These are phyloP conservation scores for Fusarium devonianum DNA, from an alignment of 2,329 filamentous ascomycete genomes.

Conservation along the genomic window DNA sequence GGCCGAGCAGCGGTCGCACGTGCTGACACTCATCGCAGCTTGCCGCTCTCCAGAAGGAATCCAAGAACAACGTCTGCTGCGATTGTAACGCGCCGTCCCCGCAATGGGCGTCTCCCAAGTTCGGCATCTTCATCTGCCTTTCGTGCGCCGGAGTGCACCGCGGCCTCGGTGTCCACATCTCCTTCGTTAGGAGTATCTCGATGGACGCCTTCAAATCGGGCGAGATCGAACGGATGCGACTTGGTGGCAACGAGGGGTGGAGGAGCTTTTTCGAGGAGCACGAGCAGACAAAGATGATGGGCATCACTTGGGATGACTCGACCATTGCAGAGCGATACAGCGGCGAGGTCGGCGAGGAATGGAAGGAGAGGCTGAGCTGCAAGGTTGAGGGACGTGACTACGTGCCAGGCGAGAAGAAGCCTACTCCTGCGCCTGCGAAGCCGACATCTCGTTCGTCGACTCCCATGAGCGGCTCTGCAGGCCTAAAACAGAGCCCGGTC, in stretches of 20 bases:
- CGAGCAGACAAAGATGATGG: conserved; percentile 69
- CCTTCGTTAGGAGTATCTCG: conserved; percentile 94
- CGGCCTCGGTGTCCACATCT: conserved; percentile 95
- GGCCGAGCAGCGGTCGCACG: conserved; percentile 10
- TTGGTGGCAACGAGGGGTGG: conserved; percentile 90
- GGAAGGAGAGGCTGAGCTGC: conserved; percentile 86
- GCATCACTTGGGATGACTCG: conserved; percentile 80
- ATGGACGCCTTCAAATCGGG: conserved; percentile 98
- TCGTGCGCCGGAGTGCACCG: conserved; percentile 95
- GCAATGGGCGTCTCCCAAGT: conserved; percentile 98
- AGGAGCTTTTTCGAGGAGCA: conserved; percentile 84
- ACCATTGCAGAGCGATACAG: conserved; percentile 92
- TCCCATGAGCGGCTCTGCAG: conserved; percentile 50
- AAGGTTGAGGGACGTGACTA: conserved; percentile 91
- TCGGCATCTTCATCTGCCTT: conserved; percentile 98
- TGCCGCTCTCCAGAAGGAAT: conserved; percentile 87
- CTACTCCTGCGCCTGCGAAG: conserved; percentile 43
- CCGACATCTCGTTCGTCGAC: conserved; percentile 51
- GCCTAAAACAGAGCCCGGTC: conserved; percentile 51
- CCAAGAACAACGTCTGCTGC: conserved; percentile 89
- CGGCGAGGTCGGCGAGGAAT: conserved; percentile 90
- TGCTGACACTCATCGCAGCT: conserved; percentile 63
- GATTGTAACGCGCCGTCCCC: conserved; percentile 95
- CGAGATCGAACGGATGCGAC: conserved; percentile 93
- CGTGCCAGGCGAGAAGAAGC: conserved; percentile 72